phyloP scores from a whole-genome alignment of 345 rosid genomes.

The Eucalyptus curtisii region DNA sequence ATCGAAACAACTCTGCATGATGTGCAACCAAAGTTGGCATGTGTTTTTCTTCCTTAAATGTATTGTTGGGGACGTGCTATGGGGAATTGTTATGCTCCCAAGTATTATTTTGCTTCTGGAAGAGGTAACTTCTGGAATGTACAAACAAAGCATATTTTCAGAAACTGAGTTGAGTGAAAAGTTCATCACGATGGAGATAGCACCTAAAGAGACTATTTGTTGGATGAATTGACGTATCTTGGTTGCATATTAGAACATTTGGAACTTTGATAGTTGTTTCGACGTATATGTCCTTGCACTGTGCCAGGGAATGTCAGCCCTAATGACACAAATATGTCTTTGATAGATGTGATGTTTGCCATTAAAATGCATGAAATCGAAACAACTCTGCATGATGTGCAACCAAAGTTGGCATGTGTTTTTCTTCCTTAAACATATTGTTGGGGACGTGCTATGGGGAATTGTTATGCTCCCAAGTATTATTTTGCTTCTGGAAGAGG shows the following conservation, averaged over 20 bases:
- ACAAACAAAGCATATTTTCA: background rate
- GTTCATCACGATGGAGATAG: background rate
- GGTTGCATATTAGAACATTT: background rate
- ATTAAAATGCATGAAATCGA: background rate
- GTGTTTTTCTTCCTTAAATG: background rate
- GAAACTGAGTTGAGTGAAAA: background rate
- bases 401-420: background rate
- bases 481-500: background rate
- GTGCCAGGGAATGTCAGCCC: background rate
- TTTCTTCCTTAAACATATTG: background rate
- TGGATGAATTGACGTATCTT: background rate
- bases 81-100: background rate
- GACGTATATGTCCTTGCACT: background rate
- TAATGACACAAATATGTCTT: background rate
- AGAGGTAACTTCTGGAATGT: background rate
- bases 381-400: background rate
- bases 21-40: background rate
- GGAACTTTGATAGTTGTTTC: background rate
- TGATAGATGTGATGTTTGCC: background rate
- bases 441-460: background rate
- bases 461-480: background rate
- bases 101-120: background rate
- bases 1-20: background rate
- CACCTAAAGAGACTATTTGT: background rate
- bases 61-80: background rate